Conservation (phyloP, 768 basidiomycete species). For the Rhizopogon vinicolor region DNA sequence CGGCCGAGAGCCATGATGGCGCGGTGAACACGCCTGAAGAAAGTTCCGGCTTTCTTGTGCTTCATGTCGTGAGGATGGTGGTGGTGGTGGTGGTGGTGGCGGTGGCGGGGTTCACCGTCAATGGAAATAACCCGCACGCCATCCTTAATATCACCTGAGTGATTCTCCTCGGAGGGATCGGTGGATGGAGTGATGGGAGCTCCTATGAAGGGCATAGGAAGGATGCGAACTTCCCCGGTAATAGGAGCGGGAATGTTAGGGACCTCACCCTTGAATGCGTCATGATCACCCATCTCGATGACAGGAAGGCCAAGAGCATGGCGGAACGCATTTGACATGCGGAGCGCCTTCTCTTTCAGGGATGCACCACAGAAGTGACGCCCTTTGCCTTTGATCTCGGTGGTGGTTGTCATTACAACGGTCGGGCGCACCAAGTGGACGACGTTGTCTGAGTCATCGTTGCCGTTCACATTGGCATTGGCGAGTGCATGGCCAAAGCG, state of each 20-base stretch:
- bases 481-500: constrained; percentile 35
- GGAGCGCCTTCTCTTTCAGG: constrained; percentile 44
- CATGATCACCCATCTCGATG: constrained; percentile 27
- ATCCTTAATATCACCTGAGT: not conserved
- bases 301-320: constrained; percentile 50
- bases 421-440: constrained; percentile 13
- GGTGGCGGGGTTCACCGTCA: constrained; percentile 10
- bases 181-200: constrained; percentile 8
- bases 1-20: constrained; percentile 68
- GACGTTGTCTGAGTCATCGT: constrained; percentile 17
- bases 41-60: constrained; percentile 28
- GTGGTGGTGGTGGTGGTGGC: constrained; percentile 18
- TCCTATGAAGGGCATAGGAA: constrained; percentile 28
- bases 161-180: not conserved
- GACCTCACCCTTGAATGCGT: constrained; percentile 5
- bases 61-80: constrained; percentile 20
- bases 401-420: constrained; percentile 5
- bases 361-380: constrained; percentile 29
- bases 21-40: constrained; percentile 56
- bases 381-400: constrained; percentile 8
- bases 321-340: constrained; percentile 51
- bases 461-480: constrained; percentile 24
- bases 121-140: no score
- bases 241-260: constrained; percentile 8
- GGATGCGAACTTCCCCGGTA: constrained; percentile 27